phyloP scores from a whole-genome alignment of 441 rosid species.

The Brassica hybrid region DNA sequence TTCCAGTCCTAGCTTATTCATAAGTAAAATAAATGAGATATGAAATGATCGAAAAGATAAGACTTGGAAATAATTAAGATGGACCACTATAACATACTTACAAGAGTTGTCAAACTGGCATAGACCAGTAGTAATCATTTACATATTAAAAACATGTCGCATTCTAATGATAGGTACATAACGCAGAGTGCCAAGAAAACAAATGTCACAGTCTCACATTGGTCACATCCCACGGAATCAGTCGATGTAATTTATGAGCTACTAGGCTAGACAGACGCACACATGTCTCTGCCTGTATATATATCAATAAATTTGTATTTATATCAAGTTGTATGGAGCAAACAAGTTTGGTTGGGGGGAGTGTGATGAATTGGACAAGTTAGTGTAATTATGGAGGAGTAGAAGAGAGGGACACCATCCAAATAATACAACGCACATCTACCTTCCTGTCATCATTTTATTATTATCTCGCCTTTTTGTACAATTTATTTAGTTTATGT shows the following conservation, averaged over 20 bases:
- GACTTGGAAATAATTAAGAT: slow-evolving; percentile 5
- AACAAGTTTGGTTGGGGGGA: slow-evolving; percentile 48
- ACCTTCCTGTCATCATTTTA: slow-evolving; percentile 39
- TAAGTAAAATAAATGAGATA: slow-evolving; percentile 18
- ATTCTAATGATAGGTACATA: slow-evolving; percentile 40
- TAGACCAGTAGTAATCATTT: slow-evolving; percentile 32
- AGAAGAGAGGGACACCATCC: slow-evolving; percentile 36
- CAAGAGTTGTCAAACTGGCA: slow-evolving; percentile 34
- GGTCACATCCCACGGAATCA: slow-evolving; percentile 41
- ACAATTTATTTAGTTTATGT: slow-evolving; percentile 25
- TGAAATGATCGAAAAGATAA: slow-evolving; percentile 29
- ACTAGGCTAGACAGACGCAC: slow-evolving; percentile 35
- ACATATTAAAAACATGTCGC: slow-evolving; percentile 27
- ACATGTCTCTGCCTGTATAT: slow-evolving; percentile 43
- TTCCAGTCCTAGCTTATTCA: not conserved
- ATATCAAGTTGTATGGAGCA: slow-evolving; percentile 22
- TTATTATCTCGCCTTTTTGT: not conserved
- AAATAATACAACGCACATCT: slow-evolving; percentile 38
- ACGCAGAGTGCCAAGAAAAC: slow-evolving; percentile 32
- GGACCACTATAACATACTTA: slow-evolving; percentile 43
- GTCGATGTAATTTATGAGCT: slow-evolving; percentile 36
- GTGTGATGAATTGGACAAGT: slow-evolving; percentile 40
- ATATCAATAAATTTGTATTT: slow-evolving; percentile 5
- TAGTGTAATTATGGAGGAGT: slow-evolving; percentile 36
- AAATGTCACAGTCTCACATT: slow-evolving; percentile 36